Evolutionary conservation across 352 stramenopile genomes (phyloP).

Genomic region (Globisporangium takayamanum): DNA sequence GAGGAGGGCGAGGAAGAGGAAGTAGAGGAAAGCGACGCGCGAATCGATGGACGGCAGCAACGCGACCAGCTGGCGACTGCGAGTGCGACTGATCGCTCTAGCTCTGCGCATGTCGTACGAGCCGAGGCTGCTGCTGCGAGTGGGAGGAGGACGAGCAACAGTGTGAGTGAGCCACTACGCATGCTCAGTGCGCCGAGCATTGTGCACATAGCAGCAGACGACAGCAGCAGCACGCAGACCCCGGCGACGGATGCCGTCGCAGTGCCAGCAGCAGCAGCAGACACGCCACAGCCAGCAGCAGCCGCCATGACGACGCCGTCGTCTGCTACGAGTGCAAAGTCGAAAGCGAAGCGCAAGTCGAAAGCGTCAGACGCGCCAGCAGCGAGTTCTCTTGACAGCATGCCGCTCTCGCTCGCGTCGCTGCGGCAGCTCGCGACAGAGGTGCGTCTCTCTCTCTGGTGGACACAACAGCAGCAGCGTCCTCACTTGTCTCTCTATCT

Average conservation of each 20-base stretch:
- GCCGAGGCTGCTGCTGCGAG: neutral
- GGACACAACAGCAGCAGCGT: too few species aligned
- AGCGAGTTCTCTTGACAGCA: constrained; percentile 21
- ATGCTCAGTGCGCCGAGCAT: too few species aligned
- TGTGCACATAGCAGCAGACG: too few species aligned
- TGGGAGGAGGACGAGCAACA: too few species aligned
- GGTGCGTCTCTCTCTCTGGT: neutral
- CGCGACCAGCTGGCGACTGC: neutral
- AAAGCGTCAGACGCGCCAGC: neutral
- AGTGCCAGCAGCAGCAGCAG: too few species aligned
- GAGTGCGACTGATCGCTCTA: too few species aligned
- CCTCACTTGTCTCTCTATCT: neutral
- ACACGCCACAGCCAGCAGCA: neutral
- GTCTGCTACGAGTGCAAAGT: neutral
- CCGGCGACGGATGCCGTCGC: too few species aligned
- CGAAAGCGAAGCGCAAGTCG: constrained; percentile 5
- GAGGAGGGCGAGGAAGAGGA: neutral
- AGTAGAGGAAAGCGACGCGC: neutral
- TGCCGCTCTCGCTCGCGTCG: constrained; percentile 27
- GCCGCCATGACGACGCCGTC: neutral
- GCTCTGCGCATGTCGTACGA: neutral
- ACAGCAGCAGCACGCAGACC: too few species aligned
- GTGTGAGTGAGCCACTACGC: too few species aligned
- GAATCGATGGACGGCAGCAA: neutral
- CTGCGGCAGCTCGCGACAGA: constrained; percentile 8